A percentile compares a stretch with the other conserved stretches of the same genome.
Evolutionary conservation across 345 rosid species (phyloP).

Genomic region (Gossypium ekmanianum): DNA sequence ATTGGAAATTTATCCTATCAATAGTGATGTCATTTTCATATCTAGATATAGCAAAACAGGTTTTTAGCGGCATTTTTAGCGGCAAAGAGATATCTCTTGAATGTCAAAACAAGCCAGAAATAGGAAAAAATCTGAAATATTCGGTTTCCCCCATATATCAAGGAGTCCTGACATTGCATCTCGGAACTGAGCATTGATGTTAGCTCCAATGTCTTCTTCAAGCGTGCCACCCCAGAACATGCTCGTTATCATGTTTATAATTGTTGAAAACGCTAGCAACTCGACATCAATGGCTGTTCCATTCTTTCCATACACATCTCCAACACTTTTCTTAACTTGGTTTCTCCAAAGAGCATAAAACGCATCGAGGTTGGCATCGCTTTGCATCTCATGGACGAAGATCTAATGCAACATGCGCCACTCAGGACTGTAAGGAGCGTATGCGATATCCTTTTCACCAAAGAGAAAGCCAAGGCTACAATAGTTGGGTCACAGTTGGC

Average conservation of each 20-base stretch:
- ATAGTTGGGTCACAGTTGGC: constrained; percentile 31
- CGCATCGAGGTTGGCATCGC: constrained; percentile 30
- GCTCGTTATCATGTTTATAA: constrained; percentile 18
- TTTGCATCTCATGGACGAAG: constrained; percentile 35
- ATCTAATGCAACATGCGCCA: constrained; percentile 32
- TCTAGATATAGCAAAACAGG: too few relatives aligned
- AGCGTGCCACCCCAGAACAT: constrained; percentile 39
- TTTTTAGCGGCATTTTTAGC: too few relatives aligned
- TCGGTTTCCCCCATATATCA: constrained; percentile 26
- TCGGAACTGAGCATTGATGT: constrained; percentile 15
- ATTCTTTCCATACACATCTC: constrained; percentile 8
- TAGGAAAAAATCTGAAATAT: constrained; percentile 43
- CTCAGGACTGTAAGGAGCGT: constrained; percentile 18
- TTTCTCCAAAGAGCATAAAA: constrained; percentile 23
- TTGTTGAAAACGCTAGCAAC: constrained; percentile 15
- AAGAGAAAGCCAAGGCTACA: constrained; percentile 12
- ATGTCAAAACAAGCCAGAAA: constrained; percentile 34
- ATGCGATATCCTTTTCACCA: constrained; percentile 33
- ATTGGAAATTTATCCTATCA: constrained; percentile 21
- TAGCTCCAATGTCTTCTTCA: constrained; percentile 7
- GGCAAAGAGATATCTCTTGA: constrained; percentile 14
- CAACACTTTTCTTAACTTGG: constrained; percentile 25
- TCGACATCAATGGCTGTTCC: constrained; percentile 28
- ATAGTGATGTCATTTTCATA: not conserved
- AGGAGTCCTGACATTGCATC: constrained; percentile 15